Evolutionary conservation across 495 filamentous ascomycete genomes (phyloP).

Genomic region (Annulohypoxylon nitens): DNA sequence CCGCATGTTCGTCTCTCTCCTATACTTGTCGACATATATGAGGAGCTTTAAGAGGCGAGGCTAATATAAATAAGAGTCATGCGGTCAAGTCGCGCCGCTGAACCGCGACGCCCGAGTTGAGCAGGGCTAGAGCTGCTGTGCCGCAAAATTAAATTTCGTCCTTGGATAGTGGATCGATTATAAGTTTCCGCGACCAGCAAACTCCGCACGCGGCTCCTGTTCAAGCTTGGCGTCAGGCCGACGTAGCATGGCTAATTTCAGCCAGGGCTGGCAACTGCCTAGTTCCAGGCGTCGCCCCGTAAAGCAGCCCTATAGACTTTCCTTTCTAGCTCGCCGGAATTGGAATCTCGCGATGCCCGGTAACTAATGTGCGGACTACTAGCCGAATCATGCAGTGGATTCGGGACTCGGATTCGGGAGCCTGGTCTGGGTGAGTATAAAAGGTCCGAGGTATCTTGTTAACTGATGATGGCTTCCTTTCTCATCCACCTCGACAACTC

Average conservation of each 20-base stretch:
- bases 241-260: conserved; percentile 27
- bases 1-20: background rate
- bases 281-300: conserved; percentile 1
- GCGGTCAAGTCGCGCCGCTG: background rate
- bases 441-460: conserved; percentile 9
- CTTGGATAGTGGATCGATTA: conserved; percentile 8
- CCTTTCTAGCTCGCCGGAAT: background rate
- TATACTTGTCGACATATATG: background rate
- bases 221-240: conserved; percentile 12
- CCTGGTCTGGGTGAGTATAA: conserved; percentile 18
- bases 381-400: background rate
- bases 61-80: conserved; percentile 10
- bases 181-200: background rate
- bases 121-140: conserved; percentile 23
- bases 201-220: conserved; percentile 12
- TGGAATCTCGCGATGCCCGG: conserved; percentile 22
- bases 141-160: conserved; percentile 23
- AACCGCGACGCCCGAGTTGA: background rate
- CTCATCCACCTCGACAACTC: background rate
- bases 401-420: background rate
- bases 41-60: background rate
- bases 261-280: background rate
- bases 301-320: background rate
- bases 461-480: conserved; percentile 28
- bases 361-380: background rate